Evolutionary conservation across 768 basidiomycete species (phyloP), one percentile per base, ranked within the genome.

Genomic region (Lenzites betulinus): DNA sequence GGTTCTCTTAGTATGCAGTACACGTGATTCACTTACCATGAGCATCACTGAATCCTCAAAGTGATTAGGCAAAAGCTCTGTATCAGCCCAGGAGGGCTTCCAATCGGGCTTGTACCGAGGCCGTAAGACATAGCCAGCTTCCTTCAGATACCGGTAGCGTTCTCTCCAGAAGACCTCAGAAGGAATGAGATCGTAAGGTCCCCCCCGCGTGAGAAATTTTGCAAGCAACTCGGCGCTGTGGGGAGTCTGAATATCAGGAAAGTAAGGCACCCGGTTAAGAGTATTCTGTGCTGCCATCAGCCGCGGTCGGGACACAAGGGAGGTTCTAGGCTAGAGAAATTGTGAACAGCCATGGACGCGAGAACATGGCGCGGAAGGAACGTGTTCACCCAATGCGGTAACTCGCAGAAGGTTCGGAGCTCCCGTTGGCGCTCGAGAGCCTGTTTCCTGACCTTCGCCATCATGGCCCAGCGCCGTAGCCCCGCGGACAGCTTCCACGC

Each of bases 61-160:
- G 11, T 33, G 30, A 33, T 33, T 33, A 33, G 30, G 30, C 30
- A 33, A 11, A 4, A 33, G 4, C 11, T 33, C 30, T 33, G 46
- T 48, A 13, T 23, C 46, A 4, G 13, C 18, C 64, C 65, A 66
- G 2, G 65, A 66, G 3, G 65, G 65, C 15, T 30, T 26, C 65
- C 65, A 66, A 11, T 36, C 53, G 3, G 50, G 51, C 6, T 2
- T 7, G 25, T 66, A 70, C 0, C 70, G 58, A 7, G 65, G 59
- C 13, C 70, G 66, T 1, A 71, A 58, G 16, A 18, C 25, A 44
- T 71, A 71, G 0, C 69, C 70, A 13, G 42, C 46, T 0, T 46
- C 30, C 12, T 43, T 11, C 2, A 71, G 41, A 36, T 58, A 60
- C 7, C 38, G 41, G 26, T 69, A 51, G 20, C 53, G 55, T 38